These are phyloP conservation scores for Daedaleopsis nitida DNA, from an alignment of 768 basidiomycete species.

Conservation along the genomic window DNA sequence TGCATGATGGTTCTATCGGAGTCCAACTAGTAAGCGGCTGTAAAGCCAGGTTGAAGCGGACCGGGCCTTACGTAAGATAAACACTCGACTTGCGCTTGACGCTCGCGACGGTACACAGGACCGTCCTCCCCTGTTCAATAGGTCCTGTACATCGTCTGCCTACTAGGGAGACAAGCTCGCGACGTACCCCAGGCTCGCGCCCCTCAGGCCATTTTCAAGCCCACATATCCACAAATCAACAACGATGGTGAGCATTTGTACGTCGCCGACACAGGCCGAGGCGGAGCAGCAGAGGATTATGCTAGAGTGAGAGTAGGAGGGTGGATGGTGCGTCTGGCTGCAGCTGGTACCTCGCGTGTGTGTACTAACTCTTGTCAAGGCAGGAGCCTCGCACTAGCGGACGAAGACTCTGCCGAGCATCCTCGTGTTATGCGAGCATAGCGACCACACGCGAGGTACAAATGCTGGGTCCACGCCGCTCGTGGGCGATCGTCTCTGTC, in stretches of 20 bases:
- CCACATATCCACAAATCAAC: slow-evolving; percentile 17
- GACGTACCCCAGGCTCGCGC: too few relatives aligned
- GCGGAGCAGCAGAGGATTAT: slow-evolving; percentile 21
- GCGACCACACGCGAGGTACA: slow-evolving; percentile 43
- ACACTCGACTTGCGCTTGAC: too few relatives aligned
- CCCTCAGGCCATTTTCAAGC: too few relatives aligned
- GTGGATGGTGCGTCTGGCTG: slow-evolving; percentile 33
- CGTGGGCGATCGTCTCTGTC: slow-evolving; percentile 20
- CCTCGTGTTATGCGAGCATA: slow-evolving; percentile 12
- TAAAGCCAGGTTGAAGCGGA: too few relatives aligned
- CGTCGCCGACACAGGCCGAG: neutral
- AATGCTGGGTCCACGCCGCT: slow-evolving; percentile 42
- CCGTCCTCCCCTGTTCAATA: too few relatives aligned
- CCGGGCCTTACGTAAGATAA: too few relatives aligned
- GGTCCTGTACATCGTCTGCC: too few relatives aligned
- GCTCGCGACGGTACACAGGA: neutral
- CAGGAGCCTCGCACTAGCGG: slow-evolving; percentile 19
- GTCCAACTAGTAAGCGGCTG: too few relatives aligned
- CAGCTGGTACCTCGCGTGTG: slow-evolving; percentile 11
- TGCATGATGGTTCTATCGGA: too few relatives aligned
- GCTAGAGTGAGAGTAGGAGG: slow-evolving; percentile 8
- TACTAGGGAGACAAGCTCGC: too few relatives aligned
- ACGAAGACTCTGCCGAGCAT: slow-evolving; percentile 38
- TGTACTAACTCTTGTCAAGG: neutral
- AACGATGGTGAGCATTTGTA: slow-evolving; percentile 23